phyloP scores from a whole-genome alignment of 2,329 filamentous ascomycete species.

The Chrysosporium keratinophilum region DNA sequence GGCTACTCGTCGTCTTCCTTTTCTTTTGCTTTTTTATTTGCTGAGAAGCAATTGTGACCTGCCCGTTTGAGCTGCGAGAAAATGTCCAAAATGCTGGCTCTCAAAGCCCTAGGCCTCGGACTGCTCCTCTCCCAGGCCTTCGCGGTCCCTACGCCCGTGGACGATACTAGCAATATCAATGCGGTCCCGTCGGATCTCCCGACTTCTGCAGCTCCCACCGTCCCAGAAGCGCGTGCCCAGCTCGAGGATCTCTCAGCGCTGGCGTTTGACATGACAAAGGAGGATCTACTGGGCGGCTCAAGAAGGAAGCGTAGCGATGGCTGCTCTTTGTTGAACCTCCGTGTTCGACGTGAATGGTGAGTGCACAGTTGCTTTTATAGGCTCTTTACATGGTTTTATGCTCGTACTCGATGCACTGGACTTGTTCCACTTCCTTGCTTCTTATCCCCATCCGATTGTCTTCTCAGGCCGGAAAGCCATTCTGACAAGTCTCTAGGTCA shows the following conservation, averaged over 20 bases:
- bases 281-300: neutral
- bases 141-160: neutral
- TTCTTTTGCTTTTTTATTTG: neutral
- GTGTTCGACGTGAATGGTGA: constrained; percentile 2
- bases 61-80: neutral
- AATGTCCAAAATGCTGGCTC: neutral
- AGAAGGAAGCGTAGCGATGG: neutral
- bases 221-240: neutral
- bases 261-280: neutral
- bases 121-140: neutral
- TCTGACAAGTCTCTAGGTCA: neutral
- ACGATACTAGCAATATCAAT: neutral
- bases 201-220: neutral
- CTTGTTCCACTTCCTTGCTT: neutral
- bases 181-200: neutral
- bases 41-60: neutral
- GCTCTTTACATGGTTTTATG: too few relatives aligned
- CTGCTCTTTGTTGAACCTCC: neutral
- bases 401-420: neutral
- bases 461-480: too few relatives aligned
- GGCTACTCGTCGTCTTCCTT: too few relatives aligned
- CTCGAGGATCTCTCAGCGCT: neutral
- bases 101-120: neutral
- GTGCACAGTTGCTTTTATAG: neutral
- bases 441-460: neutral